Base-by-base conservation (phyloP, 116 monocot genomes). In the Posidonia oceanica region DNA sequence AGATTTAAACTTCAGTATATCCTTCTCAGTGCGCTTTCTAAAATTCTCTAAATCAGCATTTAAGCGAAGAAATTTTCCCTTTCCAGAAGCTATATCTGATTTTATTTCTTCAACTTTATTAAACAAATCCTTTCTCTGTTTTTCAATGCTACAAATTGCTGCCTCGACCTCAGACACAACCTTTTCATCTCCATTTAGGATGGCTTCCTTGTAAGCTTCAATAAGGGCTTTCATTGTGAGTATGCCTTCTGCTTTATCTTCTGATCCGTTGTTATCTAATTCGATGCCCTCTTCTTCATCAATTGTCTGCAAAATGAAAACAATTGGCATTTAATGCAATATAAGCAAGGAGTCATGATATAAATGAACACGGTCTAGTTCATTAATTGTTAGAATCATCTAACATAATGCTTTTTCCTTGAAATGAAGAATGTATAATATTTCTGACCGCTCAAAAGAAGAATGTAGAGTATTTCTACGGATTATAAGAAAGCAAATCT, bases 11-110 rank as follows among this genome's bases (percentile, higher is more conserved):
- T 40, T 80, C 41, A 65, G 54, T 12, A 76, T 77, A 51, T 91
- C 89, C 56, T 91, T 91, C 62, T 96, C 91, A 40, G 81, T 77
- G 37, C 83, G 71, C 72, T 91, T 96, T 74, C 96, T 79, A 52
- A 85, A 89, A 77, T 96, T 96, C 69, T 96, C 86, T 72, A 96
- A 79, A 76, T 96, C 89, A 68, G 96, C 96, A 70, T 83, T 88
- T 51, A 91, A 59, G 4, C 89, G 88, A 58, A 96, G 85, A 67
- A 91, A 77, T 8, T 69, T 83, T 13, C 81, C 81, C 71, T 77
- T 91, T 37, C 75, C 78, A 5, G 80, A 78, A 64, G 74, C 38
- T 62, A 89, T 82, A 74, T 91, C 91, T 64, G 81, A 37, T 39
- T 68, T 69, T 44, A 83, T 65, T 16, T 75, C 79, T 69, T 59